Evolutionary conservation across 306 rosid genomes (phyloP).

Genomic region (Vicia sativa): DNA sequence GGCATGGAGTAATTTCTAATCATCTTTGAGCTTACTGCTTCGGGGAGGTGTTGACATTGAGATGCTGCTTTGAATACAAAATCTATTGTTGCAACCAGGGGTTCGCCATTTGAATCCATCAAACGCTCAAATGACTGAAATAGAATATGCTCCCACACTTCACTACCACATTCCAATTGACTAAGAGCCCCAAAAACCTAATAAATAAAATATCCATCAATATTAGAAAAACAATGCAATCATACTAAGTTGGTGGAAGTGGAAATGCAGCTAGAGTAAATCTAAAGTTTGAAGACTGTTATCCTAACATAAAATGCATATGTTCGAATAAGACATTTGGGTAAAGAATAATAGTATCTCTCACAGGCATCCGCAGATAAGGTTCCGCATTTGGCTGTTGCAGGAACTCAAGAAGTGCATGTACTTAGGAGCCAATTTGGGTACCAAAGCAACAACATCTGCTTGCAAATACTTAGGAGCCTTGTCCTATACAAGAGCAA

Average conservation of each 20-base stretch:
- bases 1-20: slow-evolving; percentile 36
- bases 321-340: slow-evolving; percentile 27
- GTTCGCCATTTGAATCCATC: slow-evolving; percentile 84
- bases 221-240: slow-evolving; percentile 36
- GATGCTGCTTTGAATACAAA: slow-evolving; percentile 94
- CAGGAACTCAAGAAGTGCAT: slow-evolving; percentile 85
- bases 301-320: slow-evolving; percentile 17
- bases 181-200: slow-evolving; percentile 92
- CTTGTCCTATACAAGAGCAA: slow-evolving; percentile 88
- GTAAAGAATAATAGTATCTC: slow-evolving; percentile 40
- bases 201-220: slow-evolving; percentile 32
- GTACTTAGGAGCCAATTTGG: slow-evolving; percentile 95
- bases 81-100: slow-evolving; percentile 77
- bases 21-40: slow-evolving; percentile 72
- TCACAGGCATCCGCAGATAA: slow-evolving; percentile 80
- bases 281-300: slow-evolving; percentile 10
- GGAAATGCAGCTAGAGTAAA: slow-evolving; percentile 21
- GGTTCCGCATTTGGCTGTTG: slow-evolving; percentile 95
- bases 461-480: slow-evolving; percentile 96
- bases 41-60: slow-evolving; percentile 97
- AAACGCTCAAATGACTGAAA: slow-evolving; percentile 82
- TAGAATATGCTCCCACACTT: slow-evolving; percentile 91
- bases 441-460: slow-evolving; percentile 85
- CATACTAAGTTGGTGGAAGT: slow-evolving; percentile 10
- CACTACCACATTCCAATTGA: slow-evolving; percentile 92